Conservation (phyloP, 768 basidiomycete genomes). For the Macrolepiota fuliginosa region DNA sequence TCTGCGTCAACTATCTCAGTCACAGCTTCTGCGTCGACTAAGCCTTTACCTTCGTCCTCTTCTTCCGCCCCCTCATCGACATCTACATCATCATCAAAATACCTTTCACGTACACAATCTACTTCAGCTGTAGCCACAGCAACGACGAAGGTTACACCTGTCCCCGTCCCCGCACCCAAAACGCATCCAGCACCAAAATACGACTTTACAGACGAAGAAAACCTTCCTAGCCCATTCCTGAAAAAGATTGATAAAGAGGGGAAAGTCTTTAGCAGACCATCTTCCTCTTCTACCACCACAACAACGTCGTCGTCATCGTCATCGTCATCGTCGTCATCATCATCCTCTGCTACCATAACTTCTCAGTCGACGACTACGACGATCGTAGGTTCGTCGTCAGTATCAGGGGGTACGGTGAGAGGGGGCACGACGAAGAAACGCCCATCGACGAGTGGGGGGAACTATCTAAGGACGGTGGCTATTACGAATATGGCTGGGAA, state of each 20-base stretch:
- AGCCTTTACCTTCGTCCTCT: slow-evolving; percentile 3
- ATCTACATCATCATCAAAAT: slow-evolving; percentile 15
- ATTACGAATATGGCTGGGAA: slow-evolving; percentile 48
- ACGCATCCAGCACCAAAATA: slow-evolving; percentile 47
- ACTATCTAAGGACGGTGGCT: slow-evolving; percentile 58
- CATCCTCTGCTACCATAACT: neutral
- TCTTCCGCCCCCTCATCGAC: slow-evolving; percentile 15
- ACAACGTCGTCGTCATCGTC: slow-evolving; percentile 3
- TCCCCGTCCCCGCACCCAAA: slow-evolving; percentile 22
- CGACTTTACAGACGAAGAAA: slow-evolving; percentile 76
- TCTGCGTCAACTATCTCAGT: slow-evolving; percentile 17
- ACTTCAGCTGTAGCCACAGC: neutral
- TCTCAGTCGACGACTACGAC: neutral
- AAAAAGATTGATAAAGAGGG: slow-evolving; percentile 35
- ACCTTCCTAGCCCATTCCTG: slow-evolving; percentile 82
- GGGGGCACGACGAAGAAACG: slow-evolving; percentile 33
- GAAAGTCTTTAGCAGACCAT: neutral
- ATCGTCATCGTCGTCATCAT: neutral
- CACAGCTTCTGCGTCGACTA: slow-evolving; percentile 14
- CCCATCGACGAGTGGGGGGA: slow-evolving; percentile 42
- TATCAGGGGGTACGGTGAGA: slow-evolving; percentile 13
- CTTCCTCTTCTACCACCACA: neutral
- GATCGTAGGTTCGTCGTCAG: neutral
- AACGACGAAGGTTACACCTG: slow-evolving; percentile 9
- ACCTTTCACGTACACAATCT: slow-evolving; percentile 11